Percentiles rank a stretch among this genome's conserved stretches.
Conservation (phyloP, 1,284 basidiomycete species). For the Anthracocystis setariae region DNA sequence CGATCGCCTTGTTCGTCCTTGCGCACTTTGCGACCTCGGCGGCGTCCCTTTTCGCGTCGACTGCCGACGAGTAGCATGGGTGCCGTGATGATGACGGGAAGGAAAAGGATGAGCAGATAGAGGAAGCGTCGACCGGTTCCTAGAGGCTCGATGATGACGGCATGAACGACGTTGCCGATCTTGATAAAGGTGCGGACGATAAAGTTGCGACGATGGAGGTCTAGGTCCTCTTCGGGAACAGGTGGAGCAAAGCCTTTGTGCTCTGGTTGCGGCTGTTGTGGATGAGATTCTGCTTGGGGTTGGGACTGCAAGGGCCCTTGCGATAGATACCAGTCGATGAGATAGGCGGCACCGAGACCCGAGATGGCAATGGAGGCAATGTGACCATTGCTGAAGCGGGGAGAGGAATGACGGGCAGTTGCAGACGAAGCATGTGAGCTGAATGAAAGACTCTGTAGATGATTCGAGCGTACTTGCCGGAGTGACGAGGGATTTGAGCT, state of each 20-base stretch:
- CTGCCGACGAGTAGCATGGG: constrained; percentile 84
- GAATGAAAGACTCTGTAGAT: constrained; percentile 6
- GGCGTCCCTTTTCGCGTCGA: constrained; percentile 50
- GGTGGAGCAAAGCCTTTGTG: constrained; percentile 42
- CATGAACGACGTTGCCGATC: constrained; percentile 40
- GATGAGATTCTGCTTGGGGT: not conserved
- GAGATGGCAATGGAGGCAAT: constrained; percentile 32
- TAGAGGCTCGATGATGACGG: constrained; percentile 82
- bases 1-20: constrained; percentile 54
- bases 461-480: not conserved
- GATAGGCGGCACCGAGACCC: constrained; percentile 22
- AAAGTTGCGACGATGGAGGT: constrained; percentile 30
- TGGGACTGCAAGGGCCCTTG: constrained; percentile 24
- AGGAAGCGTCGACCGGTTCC: constrained; percentile 85
- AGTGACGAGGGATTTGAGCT: not conserved
- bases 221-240: constrained; percentile 38
- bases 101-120: constrained; percentile 83
- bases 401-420: not conserved
- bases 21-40: constrained; percentile 39
- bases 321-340: constrained; percentile 17
- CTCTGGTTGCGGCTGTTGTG: constrained; percentile 1
- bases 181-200: constrained; percentile 30
- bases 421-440: not conserved
- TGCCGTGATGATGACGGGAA: constrained; percentile 83
- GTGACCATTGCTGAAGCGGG: not conserved